These are phyloP conservation scores for Acanthamoeba sp. DNA, from an alignment of 208 protist species.

Conservation along the genomic window DNA sequence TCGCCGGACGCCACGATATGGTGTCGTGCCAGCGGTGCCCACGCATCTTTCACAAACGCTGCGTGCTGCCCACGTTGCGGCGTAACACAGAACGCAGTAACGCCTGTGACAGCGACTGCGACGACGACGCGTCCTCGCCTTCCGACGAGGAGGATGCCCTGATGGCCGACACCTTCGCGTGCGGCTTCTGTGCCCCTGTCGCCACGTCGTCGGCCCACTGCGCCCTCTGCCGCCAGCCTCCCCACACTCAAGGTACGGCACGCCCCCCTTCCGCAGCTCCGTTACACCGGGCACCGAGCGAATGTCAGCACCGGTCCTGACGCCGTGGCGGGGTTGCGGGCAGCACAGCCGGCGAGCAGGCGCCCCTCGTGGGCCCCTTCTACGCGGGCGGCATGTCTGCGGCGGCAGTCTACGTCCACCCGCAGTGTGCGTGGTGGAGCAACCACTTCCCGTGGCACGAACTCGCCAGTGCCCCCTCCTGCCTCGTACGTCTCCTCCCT, in stretches of 20 bases:
- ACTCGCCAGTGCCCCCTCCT: not conserved
- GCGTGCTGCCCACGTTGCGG: not conserved
- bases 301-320: too few relatives aligned
- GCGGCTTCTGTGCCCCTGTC: not conserved
- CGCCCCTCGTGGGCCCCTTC: not conserved
- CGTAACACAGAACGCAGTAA: not conserved
- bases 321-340: too few relatives aligned
- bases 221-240: not conserved
- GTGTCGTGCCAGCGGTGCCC: not conserved
- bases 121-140: not conserved
- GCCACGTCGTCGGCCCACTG: not conserved
- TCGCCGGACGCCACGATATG: not conserved
- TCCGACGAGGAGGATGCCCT: not conserved
- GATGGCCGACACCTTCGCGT: not conserved
- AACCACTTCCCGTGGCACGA: slow-evolving; percentile 10
- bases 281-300: too few relatives aligned
- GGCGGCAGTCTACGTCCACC: not conserved
- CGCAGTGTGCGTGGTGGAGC: slow-evolving; percentile 15
- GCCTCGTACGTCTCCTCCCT: not conserved
- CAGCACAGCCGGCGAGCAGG: not conserved
- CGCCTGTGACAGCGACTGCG: not conserved
- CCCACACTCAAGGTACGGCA: not conserved
- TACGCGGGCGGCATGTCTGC: not conserved
- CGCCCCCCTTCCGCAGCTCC: not conserved
- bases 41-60: not conserved